phyloP scores from a whole-genome alignment of 495 filamentous ascomycete genomes.

The Pyronema domesticum region DNA sequence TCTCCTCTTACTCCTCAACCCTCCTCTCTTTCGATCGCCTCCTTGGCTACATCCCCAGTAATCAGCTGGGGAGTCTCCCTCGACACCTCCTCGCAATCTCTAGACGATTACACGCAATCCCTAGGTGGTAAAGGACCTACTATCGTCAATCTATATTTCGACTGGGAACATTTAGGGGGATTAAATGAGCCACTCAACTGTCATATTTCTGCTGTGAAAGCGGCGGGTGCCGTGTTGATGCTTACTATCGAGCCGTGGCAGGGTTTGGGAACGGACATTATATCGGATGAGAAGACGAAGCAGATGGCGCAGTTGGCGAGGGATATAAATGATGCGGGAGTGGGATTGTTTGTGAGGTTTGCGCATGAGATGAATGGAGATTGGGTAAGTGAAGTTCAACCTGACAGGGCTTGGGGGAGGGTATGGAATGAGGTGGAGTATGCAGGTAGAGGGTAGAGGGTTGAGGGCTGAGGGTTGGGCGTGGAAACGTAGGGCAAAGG shows the following conservation, averaged over 20 bases:
- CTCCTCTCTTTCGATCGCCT: too few species aligned
- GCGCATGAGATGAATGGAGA: slow-evolving; percentile 3
- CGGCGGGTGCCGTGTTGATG: neutral
- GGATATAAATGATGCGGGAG: neutral
- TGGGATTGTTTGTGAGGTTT: neutral
- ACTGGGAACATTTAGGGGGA: neutral
- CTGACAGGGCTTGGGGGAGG: too few species aligned
- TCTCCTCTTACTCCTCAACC: too few species aligned
- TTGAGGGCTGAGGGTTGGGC: too few species aligned
- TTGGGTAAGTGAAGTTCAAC: neutral
- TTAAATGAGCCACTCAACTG: neutral
- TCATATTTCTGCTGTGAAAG: neutral
- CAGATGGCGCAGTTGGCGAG: neutral
- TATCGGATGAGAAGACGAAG: too few species aligned
- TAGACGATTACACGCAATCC: neutral
- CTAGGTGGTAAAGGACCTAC: neutral
- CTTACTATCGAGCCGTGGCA: neutral
- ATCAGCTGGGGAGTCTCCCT: neutral
- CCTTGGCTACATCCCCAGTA: too few species aligned
- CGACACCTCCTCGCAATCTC: neutral
- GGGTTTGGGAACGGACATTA: neutral
- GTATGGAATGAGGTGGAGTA: too few species aligned
- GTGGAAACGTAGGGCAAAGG: too few species aligned
- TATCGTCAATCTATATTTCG: slow-evolving; percentile 1
- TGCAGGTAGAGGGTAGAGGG: too few species aligned